Conservation (phyloP, 305 asterid genomes). For the Fraxinus paxiana region DNA sequence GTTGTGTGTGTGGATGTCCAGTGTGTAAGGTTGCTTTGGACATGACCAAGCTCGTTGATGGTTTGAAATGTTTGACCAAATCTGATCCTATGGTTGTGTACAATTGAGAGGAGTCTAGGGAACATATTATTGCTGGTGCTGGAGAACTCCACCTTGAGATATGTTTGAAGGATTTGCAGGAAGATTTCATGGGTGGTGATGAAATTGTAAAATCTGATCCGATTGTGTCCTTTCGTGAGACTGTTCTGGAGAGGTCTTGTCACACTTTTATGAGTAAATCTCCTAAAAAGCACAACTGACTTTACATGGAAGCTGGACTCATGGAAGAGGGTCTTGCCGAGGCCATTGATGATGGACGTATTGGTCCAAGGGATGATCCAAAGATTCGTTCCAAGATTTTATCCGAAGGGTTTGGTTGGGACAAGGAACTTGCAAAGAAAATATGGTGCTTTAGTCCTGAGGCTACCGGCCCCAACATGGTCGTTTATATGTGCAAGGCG, state of each 20-base stretch:
- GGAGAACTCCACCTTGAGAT: conserved; percentile 17
- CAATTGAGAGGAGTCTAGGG: conserved; percentile 27
- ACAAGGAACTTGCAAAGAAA: conserved; percentile 30
- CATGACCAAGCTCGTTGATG: conserved; percentile 19
- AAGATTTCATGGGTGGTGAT: not conserved
- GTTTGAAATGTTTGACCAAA: conserved; percentile 23
- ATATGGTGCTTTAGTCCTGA: conserved; percentile 30
- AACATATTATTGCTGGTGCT: conserved; percentile 25
- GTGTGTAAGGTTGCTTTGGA: not conserved
- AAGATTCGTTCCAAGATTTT: conserved; percentile 20
- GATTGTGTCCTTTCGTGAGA: conserved; percentile 20
- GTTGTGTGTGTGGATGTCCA: not conserved
- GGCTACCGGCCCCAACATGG: conserved; percentile 24
- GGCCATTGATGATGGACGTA: conserved; percentile 29
- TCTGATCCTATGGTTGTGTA: conserved; percentile 28
- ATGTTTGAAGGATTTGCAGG: conserved; percentile 5
- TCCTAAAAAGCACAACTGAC: conserved; percentile 13
- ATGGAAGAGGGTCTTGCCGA: conserved; percentile 29
- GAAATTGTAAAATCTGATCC: not conserved
- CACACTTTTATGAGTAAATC: conserved; percentile 23
- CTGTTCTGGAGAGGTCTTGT: conserved; percentile 17
- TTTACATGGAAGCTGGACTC: conserved; percentile 24
- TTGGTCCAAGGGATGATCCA: conserved; percentile 19
- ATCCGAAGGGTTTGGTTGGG: conserved; percentile 25
- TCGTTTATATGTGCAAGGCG: conserved; percentile 29